Conservation (phyloP, 108 stramenopile genomes). For the Conticribra guillardii region DNA sequence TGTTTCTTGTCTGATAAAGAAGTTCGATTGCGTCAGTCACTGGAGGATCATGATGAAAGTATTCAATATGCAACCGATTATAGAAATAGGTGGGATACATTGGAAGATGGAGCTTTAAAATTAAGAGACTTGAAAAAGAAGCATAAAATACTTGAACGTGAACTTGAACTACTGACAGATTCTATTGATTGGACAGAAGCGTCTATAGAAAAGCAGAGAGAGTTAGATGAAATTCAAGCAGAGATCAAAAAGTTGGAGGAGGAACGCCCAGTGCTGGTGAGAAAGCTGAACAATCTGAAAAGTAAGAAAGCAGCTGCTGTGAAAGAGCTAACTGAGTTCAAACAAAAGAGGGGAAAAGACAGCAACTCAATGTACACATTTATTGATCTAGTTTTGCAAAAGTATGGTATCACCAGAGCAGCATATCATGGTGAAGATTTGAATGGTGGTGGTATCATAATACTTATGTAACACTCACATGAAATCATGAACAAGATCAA, state of each 20-base stretch:
- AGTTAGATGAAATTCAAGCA: neutral
- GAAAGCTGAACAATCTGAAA: neutral
- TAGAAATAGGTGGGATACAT: neutral
- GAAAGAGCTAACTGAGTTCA: conserved; percentile 1
- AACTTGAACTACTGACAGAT: neutral
- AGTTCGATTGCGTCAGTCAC: neutral
- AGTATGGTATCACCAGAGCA: neutral
- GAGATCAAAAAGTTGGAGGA: neutral
- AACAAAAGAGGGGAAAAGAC: neutral
- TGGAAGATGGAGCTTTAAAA: neutral
- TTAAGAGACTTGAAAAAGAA: neutral
- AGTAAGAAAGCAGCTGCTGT: neutral
- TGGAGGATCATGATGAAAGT: neutral
- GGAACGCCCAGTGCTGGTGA: neutral
- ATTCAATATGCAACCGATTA: neutral
- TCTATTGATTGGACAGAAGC: neutral
- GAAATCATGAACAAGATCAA: conserved; percentile 9
- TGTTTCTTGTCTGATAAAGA: neutral
- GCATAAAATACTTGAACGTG: neutral
- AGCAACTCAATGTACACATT: neutral
- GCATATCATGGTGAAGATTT: conserved; percentile 13
- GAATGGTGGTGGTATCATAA: conserved; percentile 11
- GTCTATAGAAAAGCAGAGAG: neutral
- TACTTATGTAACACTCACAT: conserved; percentile 4
- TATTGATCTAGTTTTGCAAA: conserved; percentile 1